Percentiles rank a stretch among this genome's conserved stretches.
Conservation (phyloP, 2,329 filamentous ascomycete genomes). For the Golovinomyces cichoracearum region DNA sequence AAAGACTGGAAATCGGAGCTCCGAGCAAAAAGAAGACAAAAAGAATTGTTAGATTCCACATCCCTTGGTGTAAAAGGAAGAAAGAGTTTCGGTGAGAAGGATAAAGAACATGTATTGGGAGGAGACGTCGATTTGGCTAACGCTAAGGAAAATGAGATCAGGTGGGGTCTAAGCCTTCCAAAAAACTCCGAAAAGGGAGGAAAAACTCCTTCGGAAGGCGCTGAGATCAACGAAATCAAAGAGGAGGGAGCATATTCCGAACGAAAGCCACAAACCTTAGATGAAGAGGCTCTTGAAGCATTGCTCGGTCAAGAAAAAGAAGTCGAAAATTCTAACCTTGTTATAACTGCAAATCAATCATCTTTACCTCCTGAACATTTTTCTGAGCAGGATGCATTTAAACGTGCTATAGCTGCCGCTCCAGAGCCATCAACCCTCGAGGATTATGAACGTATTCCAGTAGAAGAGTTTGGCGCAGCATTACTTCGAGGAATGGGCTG, state of each 20-base stretch:
- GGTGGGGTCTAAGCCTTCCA: slow-evolving; percentile 25
- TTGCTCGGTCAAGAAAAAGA: slow-evolving; percentile 30
- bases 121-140: slow-evolving; percentile 26
- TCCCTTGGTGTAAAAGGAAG: slow-evolving; percentile 23
- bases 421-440: slow-evolving; percentile 54
- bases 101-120: slow-evolving; percentile 11
- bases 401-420: slow-evolving; percentile 40
- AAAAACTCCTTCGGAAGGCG: neutral
- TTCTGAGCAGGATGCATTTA: slow-evolving; percentile 42
- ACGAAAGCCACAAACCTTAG: slow-evolving; percentile 18
- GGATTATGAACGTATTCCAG: slow-evolving; percentile 68
- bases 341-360: slow-evolving; percentile 21
- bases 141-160: slow-evolving; percentile 8
- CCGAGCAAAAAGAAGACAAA: slow-evolving; percentile 18
- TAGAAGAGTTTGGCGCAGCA: slow-evolving; percentile 83
- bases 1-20: slow-evolving; percentile 34
- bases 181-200: slow-evolving; percentile 15
- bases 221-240: slow-evolving; percentile 5
- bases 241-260: slow-evolving; percentile 5
- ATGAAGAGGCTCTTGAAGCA: slow-evolving; percentile 42
- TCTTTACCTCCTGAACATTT: slow-evolving; percentile 10
- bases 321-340: slow-evolving; percentile 21
- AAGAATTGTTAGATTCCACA: slow-evolving; percentile 29
- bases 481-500: slow-evolving; percentile 85
- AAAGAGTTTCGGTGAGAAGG: slow-evolving; percentile 6